A percentile compares a stretch with the other conserved stretches of the same genome.
These are phyloP conservation scores for Moesziomyces sp. DNA, from an alignment of 1,284 basidiomycete species.

Conservation along the genomic window DNA sequence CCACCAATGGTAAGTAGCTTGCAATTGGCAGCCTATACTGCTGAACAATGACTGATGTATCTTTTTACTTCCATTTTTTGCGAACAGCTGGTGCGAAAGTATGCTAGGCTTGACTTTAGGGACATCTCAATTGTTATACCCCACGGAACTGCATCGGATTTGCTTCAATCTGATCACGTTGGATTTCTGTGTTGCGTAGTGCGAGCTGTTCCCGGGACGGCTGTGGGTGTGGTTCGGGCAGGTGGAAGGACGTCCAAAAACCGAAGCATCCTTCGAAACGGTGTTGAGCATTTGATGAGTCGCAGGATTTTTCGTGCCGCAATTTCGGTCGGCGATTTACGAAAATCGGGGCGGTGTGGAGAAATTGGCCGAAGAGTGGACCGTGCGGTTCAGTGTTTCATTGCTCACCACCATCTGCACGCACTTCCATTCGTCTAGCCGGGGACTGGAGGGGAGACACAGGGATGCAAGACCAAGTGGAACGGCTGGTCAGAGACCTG, in stretches of 20 bases:
- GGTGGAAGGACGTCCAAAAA: too few species aligned
- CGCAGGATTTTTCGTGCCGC: background rate
- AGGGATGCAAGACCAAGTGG: conserved; percentile 29
- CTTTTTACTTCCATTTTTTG: background rate
- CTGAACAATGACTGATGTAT: background rate
- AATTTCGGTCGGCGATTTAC: conserved; percentile 2
- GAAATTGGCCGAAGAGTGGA: conserved; percentile 7
- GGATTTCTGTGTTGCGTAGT: too few species aligned
- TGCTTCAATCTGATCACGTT: background rate
- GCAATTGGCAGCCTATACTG: too few species aligned
- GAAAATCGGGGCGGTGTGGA: background rate
- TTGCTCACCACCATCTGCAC: too few species aligned
- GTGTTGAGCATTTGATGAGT: too few species aligned
- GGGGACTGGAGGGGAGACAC: background rate
- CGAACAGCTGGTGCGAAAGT: conserved; percentile 16
- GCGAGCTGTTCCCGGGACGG: too few species aligned
- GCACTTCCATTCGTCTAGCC: too few species aligned
- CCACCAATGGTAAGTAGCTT: conserved; percentile 37
- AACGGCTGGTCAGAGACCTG: conserved; percentile 10
- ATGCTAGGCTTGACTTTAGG: background rate
- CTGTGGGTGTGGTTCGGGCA: too few species aligned
- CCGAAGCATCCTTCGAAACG: too few species aligned
- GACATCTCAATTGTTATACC: conserved; percentile 1
- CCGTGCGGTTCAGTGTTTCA: background rate
- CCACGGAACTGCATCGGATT: background rate